Evolutionary conservation across 1,139 yeast species (phyloP).

Genomic region (Pichia sp.): DNA sequence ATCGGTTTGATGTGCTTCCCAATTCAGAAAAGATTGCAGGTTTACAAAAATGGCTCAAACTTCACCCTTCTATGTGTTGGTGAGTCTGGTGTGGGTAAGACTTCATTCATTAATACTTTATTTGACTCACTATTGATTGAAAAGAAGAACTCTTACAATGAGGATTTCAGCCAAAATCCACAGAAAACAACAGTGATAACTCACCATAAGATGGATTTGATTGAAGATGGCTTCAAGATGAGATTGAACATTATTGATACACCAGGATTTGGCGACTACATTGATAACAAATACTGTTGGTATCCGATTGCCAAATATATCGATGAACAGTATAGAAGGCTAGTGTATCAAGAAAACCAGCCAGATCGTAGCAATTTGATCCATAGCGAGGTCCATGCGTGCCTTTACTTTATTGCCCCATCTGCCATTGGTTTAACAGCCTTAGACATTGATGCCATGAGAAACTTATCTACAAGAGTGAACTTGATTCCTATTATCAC

Average conservation of each 20-base stretch:
- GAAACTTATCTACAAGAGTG: constrained; percentile 56
- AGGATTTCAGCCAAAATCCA: constrained; percentile 10
- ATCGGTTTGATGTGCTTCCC: constrained; percentile 31
- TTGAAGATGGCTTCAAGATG: constrained; percentile 82
- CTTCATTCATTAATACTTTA: constrained; percentile 44
- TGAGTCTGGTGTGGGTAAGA: constrained; percentile 39
- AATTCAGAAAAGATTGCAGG: constrained; percentile 27
- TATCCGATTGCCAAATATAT: constrained; percentile 87
- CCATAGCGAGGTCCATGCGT: constrained; percentile 70
- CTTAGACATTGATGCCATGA: constrained; percentile 67
- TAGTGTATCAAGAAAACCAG: constrained; percentile 66
- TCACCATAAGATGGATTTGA: constrained; percentile 40
- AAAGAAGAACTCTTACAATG: background rate
- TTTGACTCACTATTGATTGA: constrained; percentile 31
- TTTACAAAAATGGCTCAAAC: constrained; percentile 34
- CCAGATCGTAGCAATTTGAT: constrained; percentile 48
- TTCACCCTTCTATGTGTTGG: constrained; percentile 48
- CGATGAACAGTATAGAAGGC: constrained; percentile 60
- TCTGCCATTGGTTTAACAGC: constrained; percentile 48
- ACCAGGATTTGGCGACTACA: constrained; percentile 91
- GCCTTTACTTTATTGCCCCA: constrained; percentile 68
- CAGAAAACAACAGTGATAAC: constrained; percentile 37
- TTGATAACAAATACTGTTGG: constrained; percentile 89
- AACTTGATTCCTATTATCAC: constrained; percentile 75
- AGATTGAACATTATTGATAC: constrained; percentile 81